Conservation (phyloP, 176 grass and related monocot species). For the Aechmea fasciata region DNA sequence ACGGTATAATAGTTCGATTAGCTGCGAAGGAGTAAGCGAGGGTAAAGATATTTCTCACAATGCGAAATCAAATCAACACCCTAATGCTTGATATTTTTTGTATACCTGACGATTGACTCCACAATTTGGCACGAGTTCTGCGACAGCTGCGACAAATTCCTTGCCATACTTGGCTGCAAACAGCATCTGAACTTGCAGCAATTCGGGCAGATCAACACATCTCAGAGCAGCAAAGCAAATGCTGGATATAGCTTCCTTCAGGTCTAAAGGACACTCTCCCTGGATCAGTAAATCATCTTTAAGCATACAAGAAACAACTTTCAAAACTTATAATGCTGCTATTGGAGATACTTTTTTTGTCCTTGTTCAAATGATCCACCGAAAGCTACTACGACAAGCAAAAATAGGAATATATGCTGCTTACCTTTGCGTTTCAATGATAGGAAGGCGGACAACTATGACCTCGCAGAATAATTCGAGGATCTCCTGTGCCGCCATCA, state of each 20-base stretch:
- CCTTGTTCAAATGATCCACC: too few species aligned
- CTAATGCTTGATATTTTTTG: too few species aligned
- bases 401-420: conserved; percentile 11
- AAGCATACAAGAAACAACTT: too few species aligned
- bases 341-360: too few species aligned
- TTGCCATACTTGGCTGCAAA: conserved; percentile 39
- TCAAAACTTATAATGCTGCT: too few species aligned
- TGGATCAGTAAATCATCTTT: conserved; percentile 2
- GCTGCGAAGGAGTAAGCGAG: background rate
- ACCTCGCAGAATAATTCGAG: conserved; percentile 92
- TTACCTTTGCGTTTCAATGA: conserved; percentile 83
- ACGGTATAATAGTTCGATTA: background rate
- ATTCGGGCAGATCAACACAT: conserved; percentile 35
- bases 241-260: conserved; percentile 34
- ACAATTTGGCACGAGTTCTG: conserved; percentile 31
- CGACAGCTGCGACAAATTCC: conserved; percentile 21
- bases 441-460: conserved; percentile 69
- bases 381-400: background rate
- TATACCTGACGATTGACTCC: conserved; percentile 29
- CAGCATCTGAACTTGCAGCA: conserved; percentile 20
- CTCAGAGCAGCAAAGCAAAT: conserved; percentile 33
- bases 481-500: conserved; percentile 80
- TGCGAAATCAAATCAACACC: conserved; percentile 4
- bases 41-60: background rate
- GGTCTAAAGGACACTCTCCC: conserved; percentile 29